Conservation (phyloP, 2,329 filamentous ascomycete genomes). For the Aspergillus sp. region DNA sequence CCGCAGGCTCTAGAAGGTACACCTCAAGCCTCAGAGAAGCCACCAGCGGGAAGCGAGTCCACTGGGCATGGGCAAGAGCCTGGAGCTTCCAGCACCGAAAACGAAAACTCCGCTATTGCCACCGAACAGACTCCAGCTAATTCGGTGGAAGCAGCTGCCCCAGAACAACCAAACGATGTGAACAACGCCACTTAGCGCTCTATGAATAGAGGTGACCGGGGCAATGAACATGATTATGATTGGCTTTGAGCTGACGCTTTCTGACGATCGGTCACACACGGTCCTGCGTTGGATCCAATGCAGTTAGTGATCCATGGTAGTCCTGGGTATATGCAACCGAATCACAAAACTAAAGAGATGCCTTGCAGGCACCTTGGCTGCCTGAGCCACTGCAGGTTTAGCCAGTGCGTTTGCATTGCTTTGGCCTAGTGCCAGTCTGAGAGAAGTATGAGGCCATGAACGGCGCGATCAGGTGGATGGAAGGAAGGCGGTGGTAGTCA, state of each 20-base stretch:
- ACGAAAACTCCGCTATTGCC: slow-evolving; percentile 6
- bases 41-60: slow-evolving; percentile 16
- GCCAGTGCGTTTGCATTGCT: slow-evolving; percentile 7
- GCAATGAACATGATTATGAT: slow-evolving; percentile 4
- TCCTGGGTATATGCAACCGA: slow-evolving; percentile 14
- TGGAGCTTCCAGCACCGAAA: slow-evolving; percentile 9
- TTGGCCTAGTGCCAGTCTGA: slow-evolving; percentile 1
- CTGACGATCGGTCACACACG: not conserved
- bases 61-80: slow-evolving; percentile 11
- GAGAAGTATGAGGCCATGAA: not conserved
- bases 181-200: slow-evolving; percentile 10
- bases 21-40: slow-evolving; percentile 27
- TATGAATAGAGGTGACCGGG: not conserved
- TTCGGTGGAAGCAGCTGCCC: slow-evolving; percentile 13
- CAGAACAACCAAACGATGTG: slow-evolving; percentile 18
- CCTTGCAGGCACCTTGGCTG: slow-evolving; percentile 6
- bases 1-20: slow-evolving; percentile 23
- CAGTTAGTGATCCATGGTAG: slow-evolving; percentile 4
- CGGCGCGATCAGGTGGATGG: not conserved
- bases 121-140: slow-evolving; percentile 14
- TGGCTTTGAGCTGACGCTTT: slow-evolving; percentile 11
- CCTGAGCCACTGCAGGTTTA: slow-evolving; percentile 4
- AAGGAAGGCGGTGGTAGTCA: slow-evolving; percentile 9
- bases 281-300: slow-evolving; percentile 9
- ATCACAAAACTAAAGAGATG: slow-evolving; percentile 14